Conservation (phyloP, 2,329 filamentous ascomycete genomes). For the Phoma sp. region DNA sequence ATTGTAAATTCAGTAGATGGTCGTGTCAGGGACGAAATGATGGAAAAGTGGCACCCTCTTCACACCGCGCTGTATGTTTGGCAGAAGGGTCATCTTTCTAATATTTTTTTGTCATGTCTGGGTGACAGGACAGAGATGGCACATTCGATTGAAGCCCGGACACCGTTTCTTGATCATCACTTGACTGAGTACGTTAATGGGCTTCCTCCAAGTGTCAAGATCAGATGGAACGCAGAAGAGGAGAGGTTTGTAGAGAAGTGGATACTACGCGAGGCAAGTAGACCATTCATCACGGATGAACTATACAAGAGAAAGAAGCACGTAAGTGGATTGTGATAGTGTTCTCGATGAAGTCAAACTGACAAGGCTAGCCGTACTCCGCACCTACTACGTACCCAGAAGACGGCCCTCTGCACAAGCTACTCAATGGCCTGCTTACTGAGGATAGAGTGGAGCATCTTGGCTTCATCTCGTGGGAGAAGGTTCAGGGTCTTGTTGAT, state of each 20-base stretch:
- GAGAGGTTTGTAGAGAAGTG: constrained; percentile 52
- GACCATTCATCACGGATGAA: constrained; percentile 59
- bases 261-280: constrained; percentile 57
- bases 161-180: constrained; percentile 50
- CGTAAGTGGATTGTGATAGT: not conserved
- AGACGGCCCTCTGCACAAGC: constrained; percentile 52
- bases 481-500: constrained; percentile 24
- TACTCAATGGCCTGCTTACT: constrained; percentile 33
- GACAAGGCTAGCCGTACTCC: constrained; percentile 44
- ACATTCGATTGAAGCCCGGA: constrained; percentile 48
- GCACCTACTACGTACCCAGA: constrained; percentile 52
- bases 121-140: constrained; percentile 55
- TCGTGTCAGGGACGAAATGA: constrained; percentile 4
- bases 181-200: constrained; percentile 48
- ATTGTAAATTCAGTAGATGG: constrained; percentile 31
- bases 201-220: constrained; percentile 46
- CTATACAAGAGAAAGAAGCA: constrained; percentile 57
- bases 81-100: constrained; percentile 27
- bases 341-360: not conserved
- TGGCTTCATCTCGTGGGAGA: constrained; percentile 45
- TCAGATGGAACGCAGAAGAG: constrained; percentile 33
- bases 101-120: constrained; percentile 50
- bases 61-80: constrained; percentile 32
- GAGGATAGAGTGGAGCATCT: constrained; percentile 31
- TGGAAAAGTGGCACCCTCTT: constrained; percentile 29